A percentile compares a stretch with the other conserved stretches of the same genome.
phyloP scores from a whole-genome alignment of 1,284 basidiomycete species.

The Porodaedalea pini region DNA sequence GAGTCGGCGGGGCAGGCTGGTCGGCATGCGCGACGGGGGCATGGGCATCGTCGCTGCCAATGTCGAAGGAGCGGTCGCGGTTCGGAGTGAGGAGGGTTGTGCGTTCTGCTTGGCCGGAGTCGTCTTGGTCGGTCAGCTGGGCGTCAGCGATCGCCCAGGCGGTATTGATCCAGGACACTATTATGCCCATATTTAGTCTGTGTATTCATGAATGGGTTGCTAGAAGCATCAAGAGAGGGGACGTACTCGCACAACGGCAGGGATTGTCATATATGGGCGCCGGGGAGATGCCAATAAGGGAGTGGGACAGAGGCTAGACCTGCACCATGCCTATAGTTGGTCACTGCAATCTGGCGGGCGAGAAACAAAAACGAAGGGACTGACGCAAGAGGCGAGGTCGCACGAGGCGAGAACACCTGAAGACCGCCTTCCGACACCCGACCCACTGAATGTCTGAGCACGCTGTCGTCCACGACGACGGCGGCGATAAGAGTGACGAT shows the following conservation, averaged over 20 bases:
- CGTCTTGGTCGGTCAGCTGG: constrained; percentile 10
- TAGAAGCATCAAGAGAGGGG: not conserved
- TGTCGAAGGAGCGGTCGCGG: constrained; percentile 9
- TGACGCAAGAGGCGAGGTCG: constrained; percentile 17
- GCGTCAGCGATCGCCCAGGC: constrained; percentile 9
- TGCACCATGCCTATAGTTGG: not conserved
- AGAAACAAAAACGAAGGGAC: constrained; percentile 7
- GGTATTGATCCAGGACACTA: constrained; percentile 21
- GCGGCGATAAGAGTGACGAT: not conserved
- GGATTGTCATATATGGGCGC: constrained; percentile 16
- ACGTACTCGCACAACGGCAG: constrained; percentile 14
- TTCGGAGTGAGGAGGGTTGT: constrained; percentile 16
- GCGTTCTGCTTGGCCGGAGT: constrained; percentile 7
- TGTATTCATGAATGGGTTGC: constrained; percentile 1
- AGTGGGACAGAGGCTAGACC: not conserved
- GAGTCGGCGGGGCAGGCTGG: not conserved
- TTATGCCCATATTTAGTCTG: constrained; percentile 20
- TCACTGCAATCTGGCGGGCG: not conserved
- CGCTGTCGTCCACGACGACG: not conserved
- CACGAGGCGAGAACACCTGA: constrained; percentile 18
- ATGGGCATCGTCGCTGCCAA: not conserved
- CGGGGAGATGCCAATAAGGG: not conserved
- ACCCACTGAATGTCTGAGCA: constrained; percentile 6
- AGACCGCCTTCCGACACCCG: too few relatives aligned
- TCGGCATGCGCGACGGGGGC: not conserved